Evolutionary conservation across 306 rosid genomes (phyloP), one percentile per base, ranked within the genome.

Genomic region (Betula pendula): DNA sequence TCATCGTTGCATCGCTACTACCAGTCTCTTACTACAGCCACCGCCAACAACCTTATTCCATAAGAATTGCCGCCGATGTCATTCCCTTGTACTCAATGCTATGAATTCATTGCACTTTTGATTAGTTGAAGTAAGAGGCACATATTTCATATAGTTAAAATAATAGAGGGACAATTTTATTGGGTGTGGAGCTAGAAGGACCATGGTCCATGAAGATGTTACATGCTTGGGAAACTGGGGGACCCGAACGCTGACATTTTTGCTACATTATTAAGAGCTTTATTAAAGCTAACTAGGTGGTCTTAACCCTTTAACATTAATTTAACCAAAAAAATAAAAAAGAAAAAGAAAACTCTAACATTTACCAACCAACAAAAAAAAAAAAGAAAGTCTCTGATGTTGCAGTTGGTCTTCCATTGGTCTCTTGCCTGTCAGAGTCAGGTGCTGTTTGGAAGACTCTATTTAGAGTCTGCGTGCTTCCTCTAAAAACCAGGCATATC

Each of bases 101-200:
- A 38, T 38, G 42, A 38, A 38, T 5, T 5, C 1, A 6, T 5
- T 38, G 42, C 42, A 38, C 42, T 38, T 38, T 38, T 38, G 42
- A 0, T 5, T 38, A 38, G 8, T 5, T 5, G 8, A 38, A 38
- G 8, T 0, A 29, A 29, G 33, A 29, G 33, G 33, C 33, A 29
- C 33, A 29, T 29, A 29, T n/a, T n/a, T n/a, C n/a, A n/a, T n/a
- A n/a, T n/a, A n/a, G n/a, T n/a, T n/a, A n/a, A n/a, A n/a, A n/a
- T n/a, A n/a, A n/a, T n/a, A 35, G 22, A 52, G 40, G 49, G 73
- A 76, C 80, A 66, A 50, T 2, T n/a, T 65, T 60, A 20, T 76
- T 8, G 73, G 14, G 22, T 8, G 10, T 11, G 24, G 80, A 38
- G 67, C 73, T 50, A 12, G 40, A 13, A 11, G 25, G 33, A 29